phyloP scores from a whole-genome alignment of 306 rosid genomes.

The Psophocarpus tetragonolobus region DNA sequence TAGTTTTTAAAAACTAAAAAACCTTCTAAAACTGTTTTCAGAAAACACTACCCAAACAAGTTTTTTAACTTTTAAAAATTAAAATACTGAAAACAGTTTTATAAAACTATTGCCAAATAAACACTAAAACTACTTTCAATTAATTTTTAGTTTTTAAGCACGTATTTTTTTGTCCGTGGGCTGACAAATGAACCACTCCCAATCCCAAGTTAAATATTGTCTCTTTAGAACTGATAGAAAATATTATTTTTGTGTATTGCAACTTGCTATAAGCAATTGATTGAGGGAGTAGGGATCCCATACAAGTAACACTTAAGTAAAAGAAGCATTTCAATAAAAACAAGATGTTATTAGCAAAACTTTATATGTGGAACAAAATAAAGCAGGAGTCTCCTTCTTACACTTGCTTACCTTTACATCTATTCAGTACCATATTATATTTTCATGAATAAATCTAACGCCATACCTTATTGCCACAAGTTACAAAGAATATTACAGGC shows the following conservation, averaged over 20 bases:
- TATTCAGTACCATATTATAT: slow-evolving; percentile 48
- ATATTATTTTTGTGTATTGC: background rate
- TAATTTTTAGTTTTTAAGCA: too few species aligned
- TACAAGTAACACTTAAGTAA: background rate
- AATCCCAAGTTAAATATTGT: background rate
- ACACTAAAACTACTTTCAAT: too few species aligned
- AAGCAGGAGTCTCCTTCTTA: slow-evolving; percentile 46
- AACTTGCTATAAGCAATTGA: slow-evolving; percentile 20
- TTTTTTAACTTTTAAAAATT: too few species aligned
- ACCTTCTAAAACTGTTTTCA: too few species aligned
- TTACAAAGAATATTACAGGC: slow-evolving; percentile 93
- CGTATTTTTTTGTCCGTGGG: too few species aligned
- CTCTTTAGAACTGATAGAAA: background rate
- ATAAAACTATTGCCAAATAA: too few species aligned
- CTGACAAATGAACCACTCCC: background rate
- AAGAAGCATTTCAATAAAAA: slow-evolving; percentile 32
- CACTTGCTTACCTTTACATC: slow-evolving; percentile 71
- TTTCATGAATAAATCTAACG: slow-evolving; percentile 54
- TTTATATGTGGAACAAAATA: slow-evolving; percentile 62
- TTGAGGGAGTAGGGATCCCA: background rate
- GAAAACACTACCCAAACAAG: too few species aligned
- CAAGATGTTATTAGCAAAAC: slow-evolving; percentile 59
- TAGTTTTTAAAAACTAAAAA: too few species aligned
- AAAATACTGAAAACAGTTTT: too few species aligned
- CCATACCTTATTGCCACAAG: slow-evolving; percentile 72